A percentile compares a stretch with the other conserved stretches of the same genome.
phyloP scores from a whole-genome alignment of 169 alveolate genomes.

The Eimeria zaria region DNA sequence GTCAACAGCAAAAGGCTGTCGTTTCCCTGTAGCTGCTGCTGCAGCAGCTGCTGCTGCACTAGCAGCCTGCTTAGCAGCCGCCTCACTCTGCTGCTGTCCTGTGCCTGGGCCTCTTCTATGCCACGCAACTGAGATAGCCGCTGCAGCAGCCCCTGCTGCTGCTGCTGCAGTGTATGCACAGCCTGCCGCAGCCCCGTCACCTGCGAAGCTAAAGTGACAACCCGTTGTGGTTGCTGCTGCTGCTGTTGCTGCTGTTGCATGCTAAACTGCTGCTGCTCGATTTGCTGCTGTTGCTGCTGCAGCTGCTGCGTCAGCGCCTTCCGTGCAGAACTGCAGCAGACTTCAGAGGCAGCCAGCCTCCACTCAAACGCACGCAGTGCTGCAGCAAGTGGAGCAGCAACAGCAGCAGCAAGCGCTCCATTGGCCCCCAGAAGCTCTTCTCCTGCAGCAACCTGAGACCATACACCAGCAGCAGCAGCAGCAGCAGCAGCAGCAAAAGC shows the following conservation, averaged over 20 bases:
- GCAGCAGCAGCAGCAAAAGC: conserved; percentile 17
- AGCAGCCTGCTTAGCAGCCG: conserved; percentile 33
- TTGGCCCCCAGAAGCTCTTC: conserved; percentile 8
- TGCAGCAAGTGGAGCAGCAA: conserved; percentile 53
- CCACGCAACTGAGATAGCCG: not conserved
- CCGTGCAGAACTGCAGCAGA: conserved; percentile 40
- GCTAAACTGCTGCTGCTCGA: not conserved
- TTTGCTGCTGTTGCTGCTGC: conserved; percentile 49
- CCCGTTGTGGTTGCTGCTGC: conserved; percentile 62
- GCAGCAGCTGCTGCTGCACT: conserved; percentile 65
- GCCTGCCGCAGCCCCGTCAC: conserved; percentile 39
- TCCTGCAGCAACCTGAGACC: conserved; percentile 12
- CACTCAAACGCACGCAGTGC: conserved; percentile 60
- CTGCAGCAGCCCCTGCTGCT: conserved; percentile 58
- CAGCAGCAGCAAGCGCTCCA: conserved; percentile 26
- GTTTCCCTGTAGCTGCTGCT: conserved; percentile 40
- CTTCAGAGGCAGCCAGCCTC: conserved; percentile 24
- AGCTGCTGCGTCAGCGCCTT: conserved; percentile 40
- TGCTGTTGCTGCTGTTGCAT: conserved; percentile 23
- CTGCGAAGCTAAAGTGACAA: conserved; percentile 7
- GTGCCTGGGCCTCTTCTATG: conserved; percentile 33
- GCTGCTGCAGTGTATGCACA: conserved; percentile 31
- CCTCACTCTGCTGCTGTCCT: conserved; percentile 50
- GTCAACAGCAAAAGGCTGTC: not conserved
- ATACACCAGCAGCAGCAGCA: conserved; percentile 24